A percentile compares a stretch with the other conserved stretches of the same genome.
Conservation (phyloP, 2,329 filamentous ascomycete species). For the Ceratocystis huliohia region DNA sequence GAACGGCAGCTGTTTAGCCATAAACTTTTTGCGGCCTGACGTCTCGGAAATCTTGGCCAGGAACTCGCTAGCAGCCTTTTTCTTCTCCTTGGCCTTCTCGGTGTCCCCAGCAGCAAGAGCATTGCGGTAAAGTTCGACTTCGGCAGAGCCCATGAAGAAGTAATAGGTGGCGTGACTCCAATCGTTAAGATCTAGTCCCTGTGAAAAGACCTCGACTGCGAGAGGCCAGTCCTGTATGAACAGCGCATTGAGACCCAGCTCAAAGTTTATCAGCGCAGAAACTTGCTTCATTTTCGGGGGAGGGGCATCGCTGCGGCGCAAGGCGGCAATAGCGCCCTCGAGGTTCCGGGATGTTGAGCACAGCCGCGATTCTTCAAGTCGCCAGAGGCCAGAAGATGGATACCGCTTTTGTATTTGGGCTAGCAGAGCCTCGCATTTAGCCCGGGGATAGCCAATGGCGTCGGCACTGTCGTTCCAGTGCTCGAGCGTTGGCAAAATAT, state of each 20-base stretch:
- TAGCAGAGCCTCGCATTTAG: constrained; percentile 55
- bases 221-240: constrained; percentile 64
- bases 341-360: constrained; percentile 54
- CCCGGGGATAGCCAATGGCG: constrained; percentile 57
- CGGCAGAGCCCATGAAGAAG: constrained; percentile 67
- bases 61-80: constrained; percentile 53
- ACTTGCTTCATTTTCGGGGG: constrained; percentile 76
- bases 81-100: constrained; percentile 42
- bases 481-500: constrained; percentile 59
- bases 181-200: constrained; percentile 67
- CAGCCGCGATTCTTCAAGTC: constrained; percentile 75
- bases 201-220: constrained; percentile 61
- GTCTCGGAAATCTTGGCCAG: constrained; percentile 59
- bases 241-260: constrained; percentile 66
- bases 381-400: constrained; percentile 73
- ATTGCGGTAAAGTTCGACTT: constrained; percentile 70
- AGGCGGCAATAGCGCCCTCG: constrained; percentile 45
- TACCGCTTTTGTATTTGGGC: constrained; percentile 63
- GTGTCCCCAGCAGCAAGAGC: constrained; percentile 29
- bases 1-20: constrained; percentile 80
- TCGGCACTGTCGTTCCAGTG: constrained; percentile 44
- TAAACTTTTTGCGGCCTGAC: constrained; percentile 76
- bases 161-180: constrained; percentile 88
- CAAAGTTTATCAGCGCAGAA: constrained; percentile 72
- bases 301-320: constrained; percentile 44